Evolutionary conservation across 257 asterid genomes (phyloP), one percentile per base, ranked within the genome.

Genomic region (Ligustrum vulgare): DNA sequence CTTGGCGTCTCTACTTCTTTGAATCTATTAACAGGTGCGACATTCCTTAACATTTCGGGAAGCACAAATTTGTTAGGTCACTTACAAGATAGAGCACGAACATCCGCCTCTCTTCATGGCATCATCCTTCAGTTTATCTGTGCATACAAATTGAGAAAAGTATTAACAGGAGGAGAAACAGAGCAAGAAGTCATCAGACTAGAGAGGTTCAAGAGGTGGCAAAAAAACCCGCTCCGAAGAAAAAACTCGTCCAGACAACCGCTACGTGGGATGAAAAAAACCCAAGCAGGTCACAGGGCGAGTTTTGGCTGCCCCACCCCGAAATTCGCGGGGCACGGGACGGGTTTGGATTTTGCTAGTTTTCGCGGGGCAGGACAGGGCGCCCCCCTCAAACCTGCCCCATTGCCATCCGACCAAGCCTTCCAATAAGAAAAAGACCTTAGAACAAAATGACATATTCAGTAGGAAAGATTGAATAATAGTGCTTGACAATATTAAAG

Each of bases 71-170:
- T 68, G 58, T 71, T 67, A 37, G 15, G 34, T 47, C 66, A 33
- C 80, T 79, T 74, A 91, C 85, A 91, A 81, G 78, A 91, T 91
- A 71, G 88, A 25, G 86, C 97, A 91, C 34, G 84, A 83, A 83
- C 97, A 91, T 43, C 96, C 89, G 23, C 84, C 89, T 73, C 87
- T 87, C 85, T 82, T 90, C 80, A 80, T 43, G 28, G 92, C 70
- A 63, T 84, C 84, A 15, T 85, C 97, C 81, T 80, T 94, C 82
- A 75, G 76, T 74, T 91, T 93, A 77, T 85, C 98, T 93, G 92
- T 36, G 43, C 33, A 49, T 69, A 72, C 22, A 60, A 25, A 60
- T 5, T 1, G 18, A 60, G 32, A 60, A 23, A 60, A 60, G 2
- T 23, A 25, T 60, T 60, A 60, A 25, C 33, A 60, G 16, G 10